These are phyloP conservation scores for Candida verbasci DNA, from an alignment of 805 yeast genomes.

Conservation along the genomic window DNA sequence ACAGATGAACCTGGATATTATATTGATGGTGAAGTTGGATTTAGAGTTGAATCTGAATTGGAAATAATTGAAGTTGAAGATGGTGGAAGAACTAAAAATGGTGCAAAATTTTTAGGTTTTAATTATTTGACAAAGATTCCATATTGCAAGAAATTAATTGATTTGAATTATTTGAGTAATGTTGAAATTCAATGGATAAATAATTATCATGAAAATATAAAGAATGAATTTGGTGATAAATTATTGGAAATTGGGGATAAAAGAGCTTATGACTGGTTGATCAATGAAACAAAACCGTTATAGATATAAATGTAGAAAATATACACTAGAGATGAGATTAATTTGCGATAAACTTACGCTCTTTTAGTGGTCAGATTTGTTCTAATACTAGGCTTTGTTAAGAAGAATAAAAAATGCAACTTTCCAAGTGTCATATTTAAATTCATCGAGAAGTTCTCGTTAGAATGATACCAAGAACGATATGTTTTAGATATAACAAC, in stretches of 20 bases:
- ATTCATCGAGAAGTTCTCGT: too few relatives aligned
- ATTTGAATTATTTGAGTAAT: slow-evolving; percentile 22
- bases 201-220: slow-evolving; percentile 29
- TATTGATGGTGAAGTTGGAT: slow-evolving; percentile 84
- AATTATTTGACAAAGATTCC: slow-evolving; percentile 41
- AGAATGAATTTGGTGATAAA: slow-evolving; percentile 28
- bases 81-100: slow-evolving; percentile 31
- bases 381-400: too few relatives aligned
- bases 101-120: slow-evolving; percentile 31
- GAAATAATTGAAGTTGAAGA: slow-evolving; percentile 45
- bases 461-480: too few relatives aligned
- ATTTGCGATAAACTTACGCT: not conserved
- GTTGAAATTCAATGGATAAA: slow-evolving; percentile 37
- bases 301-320: too few relatives aligned
- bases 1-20: slow-evolving; percentile 96
- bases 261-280: slow-evolving; percentile 67
- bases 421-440: too few relatives aligned
- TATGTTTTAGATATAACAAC: too few relatives aligned
- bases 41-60: slow-evolving; percentile 84
- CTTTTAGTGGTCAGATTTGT: too few relatives aligned
- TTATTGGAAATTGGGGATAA: slow-evolving; percentile 53
- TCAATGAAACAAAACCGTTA: slow-evolving; percentile 53
- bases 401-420: too few relatives aligned
- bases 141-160: slow-evolving; percentile 33
- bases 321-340: too few relatives aligned